Base-by-base conservation (phyloP, 306 rosid genomes). In the Malus fusca region DNA sequence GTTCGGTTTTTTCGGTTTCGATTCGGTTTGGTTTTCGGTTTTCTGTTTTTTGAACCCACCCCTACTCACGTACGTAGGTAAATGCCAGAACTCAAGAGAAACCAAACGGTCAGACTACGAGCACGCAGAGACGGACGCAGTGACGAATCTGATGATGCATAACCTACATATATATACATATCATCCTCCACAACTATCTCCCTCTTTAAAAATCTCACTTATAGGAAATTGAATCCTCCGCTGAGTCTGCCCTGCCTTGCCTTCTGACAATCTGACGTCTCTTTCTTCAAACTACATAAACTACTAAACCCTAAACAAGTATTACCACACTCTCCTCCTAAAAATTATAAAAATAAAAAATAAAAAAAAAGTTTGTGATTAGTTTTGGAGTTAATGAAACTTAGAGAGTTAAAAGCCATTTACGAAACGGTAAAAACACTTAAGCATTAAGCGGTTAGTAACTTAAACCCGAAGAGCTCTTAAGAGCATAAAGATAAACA, bases 211-310 rank as follows among this genome's bases (percentile, higher is more conserved):
- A 56, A 28, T 81, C 26, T 26, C 12, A 44, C 68, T 75, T 65
- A 66, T 85, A 55, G 87, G 87, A 73, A 90, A 85, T 85, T 83
- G 89, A 65, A 82, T 35, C 70, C 46, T 67, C 73, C 74, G 42
- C 42, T 37, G 42, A 37, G 42, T 37, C 42, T 37, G 44, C 59
- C n/a, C 55, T 48, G 55, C 55, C 18, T 6, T 5, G 53, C 51
- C 28, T 66, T 72, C 85, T 70, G 76, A 75, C 68, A 78, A 26
- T 25, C 73, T 80, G 82, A 65, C 82, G 65, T 75, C 77, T 66
- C 55, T 71, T 75, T 59, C 60, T 63, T 35, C 42, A 56, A 46
- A 65, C 72, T 65, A 69, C 74, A 70, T 17, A 65, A 61, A 58
- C 60, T 4, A 82, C 25, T 22, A 71, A 74, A 35, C 55, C 55